Evolutionary conservation across 164 flowering plant genomes (phyloP).

Genomic region (Nymphaea thermarum): DNA sequence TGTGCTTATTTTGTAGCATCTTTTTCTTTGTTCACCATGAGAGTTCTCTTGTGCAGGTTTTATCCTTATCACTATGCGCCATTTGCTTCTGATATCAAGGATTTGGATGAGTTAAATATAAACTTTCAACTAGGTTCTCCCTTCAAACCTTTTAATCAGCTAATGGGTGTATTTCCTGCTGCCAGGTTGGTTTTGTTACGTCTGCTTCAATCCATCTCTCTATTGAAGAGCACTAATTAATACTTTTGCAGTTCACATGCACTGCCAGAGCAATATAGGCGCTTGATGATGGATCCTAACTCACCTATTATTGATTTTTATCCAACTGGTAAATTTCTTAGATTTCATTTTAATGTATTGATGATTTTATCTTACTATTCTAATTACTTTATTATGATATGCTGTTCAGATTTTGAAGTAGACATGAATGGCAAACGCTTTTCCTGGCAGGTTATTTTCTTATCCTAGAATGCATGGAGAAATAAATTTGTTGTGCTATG

Average conservation of each 20-base stretch:
- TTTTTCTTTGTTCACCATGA: too few relatives aligned
- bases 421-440: conserved; percentile 98
- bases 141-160: conserved; percentile 91
- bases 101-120: conserved; percentile 56
- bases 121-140: conserved; percentile 80
- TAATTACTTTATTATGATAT: not conserved
- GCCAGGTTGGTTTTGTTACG: conserved; percentile 49
- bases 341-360: not conserved
- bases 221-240: not conserved
- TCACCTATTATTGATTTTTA: conserved; percentile 96
- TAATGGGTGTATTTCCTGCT: conserved; percentile 95
- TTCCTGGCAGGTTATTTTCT: conserved; percentile 75
- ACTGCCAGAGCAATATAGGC: conserved; percentile 71
- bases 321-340: conserved; percentile 50
- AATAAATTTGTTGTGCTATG: not conserved
- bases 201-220: not conserved
- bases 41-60: conserved; percentile 37
- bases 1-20: not conserved
- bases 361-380: not conserved
- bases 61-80: conserved; percentile 99
- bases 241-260: conserved; percentile 74
- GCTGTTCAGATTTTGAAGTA: conserved; percentile 79
- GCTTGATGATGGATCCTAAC: conserved; percentile 74
- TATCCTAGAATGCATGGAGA: not conserved
- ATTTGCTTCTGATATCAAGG: conserved; percentile 95